These are phyloP conservation scores for Didymella arachidicola DNA, from an alignment of 2,329 filamentous ascomycete species.

Conservation along the genomic window DNA sequence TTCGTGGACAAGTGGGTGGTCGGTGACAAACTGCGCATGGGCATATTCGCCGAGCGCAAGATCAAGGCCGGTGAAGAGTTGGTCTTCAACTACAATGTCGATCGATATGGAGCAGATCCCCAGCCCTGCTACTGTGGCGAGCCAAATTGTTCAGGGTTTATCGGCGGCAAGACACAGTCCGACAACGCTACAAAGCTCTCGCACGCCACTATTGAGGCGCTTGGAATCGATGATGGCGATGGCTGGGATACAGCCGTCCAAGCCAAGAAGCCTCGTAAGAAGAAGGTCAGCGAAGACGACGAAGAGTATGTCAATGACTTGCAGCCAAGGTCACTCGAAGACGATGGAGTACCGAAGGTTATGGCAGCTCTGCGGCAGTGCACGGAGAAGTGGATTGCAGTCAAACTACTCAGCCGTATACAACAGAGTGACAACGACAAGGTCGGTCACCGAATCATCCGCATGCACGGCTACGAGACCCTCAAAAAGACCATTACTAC, in stretches of 20 bases:
- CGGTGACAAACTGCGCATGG: constrained; percentile 96
- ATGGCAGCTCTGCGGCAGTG: constrained; percentile 97
- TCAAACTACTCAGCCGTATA: constrained; percentile 90
- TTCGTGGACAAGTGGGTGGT: constrained; percentile 99
- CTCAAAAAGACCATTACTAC: constrained; percentile 84
- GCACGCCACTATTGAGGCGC: constrained; percentile 86
- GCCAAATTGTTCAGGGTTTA: constrained; percentile 92
- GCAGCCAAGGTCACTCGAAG: constrained; percentile 78
- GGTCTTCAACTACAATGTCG: constrained; percentile 99
- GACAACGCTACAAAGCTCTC: constrained; percentile 93
- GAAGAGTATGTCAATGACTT: constrained; percentile 95
- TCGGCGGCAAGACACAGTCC: constrained; percentile 97
- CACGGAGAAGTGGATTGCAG: constrained; percentile 99
- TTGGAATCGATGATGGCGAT: constrained; percentile 92
- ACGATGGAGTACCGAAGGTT: constrained; percentile 87
- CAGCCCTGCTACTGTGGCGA: constrained; percentile 98
- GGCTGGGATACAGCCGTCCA: constrained; percentile 90
- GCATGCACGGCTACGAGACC: constrained; percentile 97
- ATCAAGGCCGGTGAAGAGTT: constrained; percentile 91
- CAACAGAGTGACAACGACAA: constrained; percentile 86
- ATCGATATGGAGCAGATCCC: constrained; percentile 94
- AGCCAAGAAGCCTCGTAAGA: constrained; percentile 90
- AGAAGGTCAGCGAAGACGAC: constrained; percentile 89
- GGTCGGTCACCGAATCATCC: constrained; percentile 86
- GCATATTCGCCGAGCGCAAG: constrained; percentile 89